Percentiles rank a stretch among this genome's conserved stretches.
phyloP scores from a whole-genome alignment of 352 stramenopile species.

The Phytophthora fragariae region DNA sequence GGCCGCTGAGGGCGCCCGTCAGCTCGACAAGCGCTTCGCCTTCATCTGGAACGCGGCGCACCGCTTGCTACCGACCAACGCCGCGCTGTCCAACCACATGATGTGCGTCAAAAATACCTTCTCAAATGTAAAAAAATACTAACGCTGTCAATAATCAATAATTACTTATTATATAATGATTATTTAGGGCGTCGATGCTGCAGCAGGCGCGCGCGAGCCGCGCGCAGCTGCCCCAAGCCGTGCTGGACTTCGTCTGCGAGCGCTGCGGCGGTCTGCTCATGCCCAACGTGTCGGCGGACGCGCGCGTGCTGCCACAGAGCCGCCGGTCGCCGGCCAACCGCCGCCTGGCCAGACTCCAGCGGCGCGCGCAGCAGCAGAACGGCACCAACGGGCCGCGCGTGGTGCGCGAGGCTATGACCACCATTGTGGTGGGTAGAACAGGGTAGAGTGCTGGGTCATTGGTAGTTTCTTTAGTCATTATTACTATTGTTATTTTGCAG shows the following conservation, averaged over 20 bases:
- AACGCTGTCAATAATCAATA: background rate
- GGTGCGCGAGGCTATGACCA: slow-evolving; percentile 41
- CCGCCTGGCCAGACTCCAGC: slow-evolving; percentile 54
- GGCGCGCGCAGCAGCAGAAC: slow-evolving; percentile 35
- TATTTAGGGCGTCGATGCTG: slow-evolving; percentile 61
- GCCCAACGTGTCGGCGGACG: slow-evolving; percentile 62
- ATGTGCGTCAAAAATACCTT: slow-evolving; percentile 36
- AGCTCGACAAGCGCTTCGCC: slow-evolving; percentile 71
- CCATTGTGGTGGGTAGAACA: slow-evolving; percentile 43
- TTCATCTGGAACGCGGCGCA: slow-evolving; percentile 78
- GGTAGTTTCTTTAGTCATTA: background rate
- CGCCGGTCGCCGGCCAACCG: slow-evolving; percentile 55
- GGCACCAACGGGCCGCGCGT: slow-evolving; percentile 20
- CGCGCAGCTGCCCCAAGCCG: slow-evolving; percentile 45
- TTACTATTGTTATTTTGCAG: slow-evolving; percentile 26
- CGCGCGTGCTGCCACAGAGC: slow-evolving; percentile 57
- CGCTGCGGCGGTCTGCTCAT: slow-evolving; percentile 65
- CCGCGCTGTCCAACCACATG: slow-evolving; percentile 59
- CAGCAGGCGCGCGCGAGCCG: slow-evolving; percentile 47
- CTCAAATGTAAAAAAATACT: background rate
- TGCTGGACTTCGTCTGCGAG: slow-evolving; percentile 78
- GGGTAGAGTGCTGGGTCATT: background rate
- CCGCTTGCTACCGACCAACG: slow-evolving; percentile 45
- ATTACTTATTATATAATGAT: background rate
- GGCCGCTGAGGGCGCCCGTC: slow-evolving; percentile 46